A percentile compares a stretch with the other conserved stretches of the same genome.
Evolutionary conservation across 1,139 yeast genomes (phyloP).

Genomic region (Saccharomyces hybrid): DNA sequence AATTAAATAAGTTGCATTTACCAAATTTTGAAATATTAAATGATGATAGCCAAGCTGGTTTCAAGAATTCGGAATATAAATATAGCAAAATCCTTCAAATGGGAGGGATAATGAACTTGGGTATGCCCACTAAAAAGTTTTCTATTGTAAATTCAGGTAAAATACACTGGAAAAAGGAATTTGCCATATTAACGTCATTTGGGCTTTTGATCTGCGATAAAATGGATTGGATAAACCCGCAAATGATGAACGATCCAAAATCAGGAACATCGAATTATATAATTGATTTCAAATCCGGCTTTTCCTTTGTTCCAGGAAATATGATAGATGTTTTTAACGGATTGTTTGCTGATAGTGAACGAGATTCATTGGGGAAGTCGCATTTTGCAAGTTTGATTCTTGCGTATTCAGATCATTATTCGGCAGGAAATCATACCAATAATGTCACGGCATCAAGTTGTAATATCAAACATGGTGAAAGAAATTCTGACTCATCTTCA

Average conservation of each 20-base stretch:
- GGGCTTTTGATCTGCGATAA: conserved; percentile 40
- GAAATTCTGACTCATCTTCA: neutral
- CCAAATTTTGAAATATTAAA: conserved; percentile 17
- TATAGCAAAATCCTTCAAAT: conserved; percentile 28
- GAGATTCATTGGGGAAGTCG: conserved; percentile 7
- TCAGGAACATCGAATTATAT: conserved; percentile 26
- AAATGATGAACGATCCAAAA: conserved; percentile 16
- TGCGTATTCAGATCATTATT: neutral
- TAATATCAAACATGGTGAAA: neutral
- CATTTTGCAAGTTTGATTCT: conserved; percentile 1
- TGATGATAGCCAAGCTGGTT: conserved; percentile 4
- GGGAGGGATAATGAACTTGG: conserved; percentile 23
- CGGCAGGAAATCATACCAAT: neutral
- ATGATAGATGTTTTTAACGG: conserved; percentile 16
- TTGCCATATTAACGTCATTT: conserved; percentile 39
- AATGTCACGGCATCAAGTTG: neutral
- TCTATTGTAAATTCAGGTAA: conserved; percentile 27
- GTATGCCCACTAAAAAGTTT: conserved; percentile 17
- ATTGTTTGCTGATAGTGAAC: conserved; percentile 19
- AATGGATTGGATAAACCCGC: conserved; percentile 26
- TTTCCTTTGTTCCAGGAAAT: conserved; percentile 7
- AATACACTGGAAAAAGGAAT: conserved; percentile 37
- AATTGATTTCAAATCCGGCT: conserved; percentile 19
- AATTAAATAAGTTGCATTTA: conserved; percentile 14
- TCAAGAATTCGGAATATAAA: conserved; percentile 12